Conservation (phyloP, 83 land plant genomes). For the Thuja plicata region DNA sequence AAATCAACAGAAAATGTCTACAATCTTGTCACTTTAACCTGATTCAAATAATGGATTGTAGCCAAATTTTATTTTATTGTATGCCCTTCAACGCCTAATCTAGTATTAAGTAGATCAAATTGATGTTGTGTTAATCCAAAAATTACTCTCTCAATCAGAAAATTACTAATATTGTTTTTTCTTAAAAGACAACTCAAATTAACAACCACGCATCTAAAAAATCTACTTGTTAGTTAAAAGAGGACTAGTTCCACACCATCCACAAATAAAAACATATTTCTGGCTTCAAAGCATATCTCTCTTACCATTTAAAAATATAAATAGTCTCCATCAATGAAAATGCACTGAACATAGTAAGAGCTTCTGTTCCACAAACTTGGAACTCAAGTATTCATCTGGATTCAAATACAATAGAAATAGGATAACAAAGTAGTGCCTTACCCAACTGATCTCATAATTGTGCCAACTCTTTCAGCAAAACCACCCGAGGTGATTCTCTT, state of each 20-base stretch:
- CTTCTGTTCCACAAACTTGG: not conserved
- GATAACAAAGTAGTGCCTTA: constrained; percentile 21
- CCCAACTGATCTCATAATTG: constrained; percentile 92
- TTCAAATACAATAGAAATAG: not conserved
- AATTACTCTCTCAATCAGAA: not conserved
- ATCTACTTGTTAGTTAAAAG: not conserved
- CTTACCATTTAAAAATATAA: not conserved
- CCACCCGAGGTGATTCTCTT: constrained; percentile 86
- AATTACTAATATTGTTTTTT: not conserved
- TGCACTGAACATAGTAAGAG: not conserved
- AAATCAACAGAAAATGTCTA: not conserved
- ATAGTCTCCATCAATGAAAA: not conserved
- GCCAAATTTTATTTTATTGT: not conserved
- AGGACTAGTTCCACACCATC: no score
- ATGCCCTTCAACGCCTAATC: not conserved
- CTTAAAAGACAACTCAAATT: not conserved
- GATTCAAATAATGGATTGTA: not conserved
- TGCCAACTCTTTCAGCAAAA: constrained; percentile 80
- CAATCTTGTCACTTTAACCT: not conserved
- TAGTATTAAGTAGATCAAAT: not conserved
- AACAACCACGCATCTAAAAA: not conserved
- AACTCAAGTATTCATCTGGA: not conserved
- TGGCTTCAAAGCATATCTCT: not conserved
- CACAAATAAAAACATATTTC: no score
- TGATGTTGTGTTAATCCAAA: not conserved